phyloP scores from a whole-genome alignment of 1,284 basidiomycete species.

The Pseudozyma sp. region DNA sequence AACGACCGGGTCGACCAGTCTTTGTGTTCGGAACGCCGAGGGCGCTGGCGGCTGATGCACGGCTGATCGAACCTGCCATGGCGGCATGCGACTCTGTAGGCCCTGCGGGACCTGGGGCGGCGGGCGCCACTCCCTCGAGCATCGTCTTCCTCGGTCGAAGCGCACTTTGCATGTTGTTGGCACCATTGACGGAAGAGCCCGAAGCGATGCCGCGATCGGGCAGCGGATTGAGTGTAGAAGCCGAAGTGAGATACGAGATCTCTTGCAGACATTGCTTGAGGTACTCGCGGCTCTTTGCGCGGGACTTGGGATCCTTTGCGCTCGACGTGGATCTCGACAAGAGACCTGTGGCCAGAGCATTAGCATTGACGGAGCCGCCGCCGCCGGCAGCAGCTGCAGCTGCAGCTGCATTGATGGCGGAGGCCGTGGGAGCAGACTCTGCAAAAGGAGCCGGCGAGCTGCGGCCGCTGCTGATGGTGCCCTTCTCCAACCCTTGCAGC shows the following conservation, averaged over 20 bases:
- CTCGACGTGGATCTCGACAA: conserved; percentile 47
- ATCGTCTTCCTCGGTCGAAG: conserved; percentile 52
- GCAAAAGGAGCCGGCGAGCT: conserved; percentile 52
- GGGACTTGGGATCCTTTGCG: conserved; percentile 89
- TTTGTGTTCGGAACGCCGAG: conserved; percentile 37
- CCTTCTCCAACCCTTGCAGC: conserved; percentile 50
- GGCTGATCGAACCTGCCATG: conserved; percentile 34
- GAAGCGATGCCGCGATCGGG: conserved; percentile 49
- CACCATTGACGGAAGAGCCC: conserved; percentile 22
- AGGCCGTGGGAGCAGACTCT: conserved; percentile 21
- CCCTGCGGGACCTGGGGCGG: conserved; percentile 17
- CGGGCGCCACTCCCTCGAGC: conserved; percentile 51
- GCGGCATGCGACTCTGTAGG: conserved; percentile 33
- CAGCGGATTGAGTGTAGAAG: conserved; percentile 95
- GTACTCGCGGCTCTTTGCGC: conserved; percentile 93
- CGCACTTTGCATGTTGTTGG: conserved; percentile 25
- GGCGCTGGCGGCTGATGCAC: conserved; percentile 27
- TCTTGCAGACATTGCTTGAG: conserved; percentile 98
- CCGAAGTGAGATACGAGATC: conserved; percentile 95
- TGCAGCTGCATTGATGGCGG: conserved; percentile 14
- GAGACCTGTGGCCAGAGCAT: conserved; percentile 23
- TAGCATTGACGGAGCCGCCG: conserved; percentile 23
- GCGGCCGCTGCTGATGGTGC: conserved; percentile 47
- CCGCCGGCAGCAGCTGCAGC: conserved; percentile 3
- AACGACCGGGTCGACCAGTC: conserved; percentile 36